phyloP scores from a whole-genome alignment of 345 rosid species.

The Luvunga scandens region DNA sequence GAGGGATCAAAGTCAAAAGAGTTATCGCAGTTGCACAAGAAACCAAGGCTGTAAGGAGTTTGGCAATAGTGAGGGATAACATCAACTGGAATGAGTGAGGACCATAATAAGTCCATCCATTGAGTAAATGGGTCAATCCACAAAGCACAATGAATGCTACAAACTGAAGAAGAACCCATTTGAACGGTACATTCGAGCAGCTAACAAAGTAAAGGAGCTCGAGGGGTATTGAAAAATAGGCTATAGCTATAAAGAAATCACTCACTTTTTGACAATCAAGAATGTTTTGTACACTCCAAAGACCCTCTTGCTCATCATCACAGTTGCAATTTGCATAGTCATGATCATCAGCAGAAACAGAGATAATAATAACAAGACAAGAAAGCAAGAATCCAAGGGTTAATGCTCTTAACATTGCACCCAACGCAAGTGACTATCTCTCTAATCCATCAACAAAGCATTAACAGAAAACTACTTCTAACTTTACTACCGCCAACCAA shows the following conservation, averaged over 20 bases:
- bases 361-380: conserved; percentile 32
- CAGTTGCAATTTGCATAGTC: conserved; percentile 68
- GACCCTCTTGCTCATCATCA: conserved; percentile 66
- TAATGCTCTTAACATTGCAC: conserved; percentile 67
- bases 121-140: conserved; percentile 88
- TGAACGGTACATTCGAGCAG: conserved; percentile 86
- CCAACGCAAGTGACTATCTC: conserved; percentile 24
- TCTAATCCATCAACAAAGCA: conserved; percentile 23
- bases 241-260: conserved; percentile 84
- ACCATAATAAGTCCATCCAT: conserved; percentile 84
- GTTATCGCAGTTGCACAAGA: conserved; percentile 91
- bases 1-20: conserved; percentile 82
- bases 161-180: conserved; percentile 91
- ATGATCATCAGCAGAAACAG: conserved; percentile 48
- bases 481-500: background rate
- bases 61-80: conserved; percentile 73
- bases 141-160: conserved; percentile 92
- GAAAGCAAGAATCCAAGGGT: conserved; percentile 49
- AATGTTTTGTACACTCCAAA: conserved; percentile 59
- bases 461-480: background rate
- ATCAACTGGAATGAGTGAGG: conserved; percentile 85
- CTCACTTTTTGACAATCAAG: conserved; percentile 89
- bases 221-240: conserved; percentile 90
- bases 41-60: conserved; percentile 79
- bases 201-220: conserved; percentile 92